Base-by-base conservation (phyloP, 805 yeast genomes). In the Candida orba region DNA sequence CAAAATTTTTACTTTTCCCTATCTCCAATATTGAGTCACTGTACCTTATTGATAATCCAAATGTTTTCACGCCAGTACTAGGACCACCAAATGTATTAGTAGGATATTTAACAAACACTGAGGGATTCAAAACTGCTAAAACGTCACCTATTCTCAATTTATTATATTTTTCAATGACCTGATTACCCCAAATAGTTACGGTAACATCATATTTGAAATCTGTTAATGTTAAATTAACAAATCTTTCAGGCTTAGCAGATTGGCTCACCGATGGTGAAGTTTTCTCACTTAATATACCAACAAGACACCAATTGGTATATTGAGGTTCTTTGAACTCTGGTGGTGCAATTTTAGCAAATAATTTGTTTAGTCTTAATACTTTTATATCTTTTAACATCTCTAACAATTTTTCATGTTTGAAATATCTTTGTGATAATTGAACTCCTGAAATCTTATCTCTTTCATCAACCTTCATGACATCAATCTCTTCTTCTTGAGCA, bases 81-180 rank as follows among this genome's bases (percentile, higher is more conserved):
- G 29, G 14, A 20, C 40, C 42, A 23, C 39, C 37, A 10, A 31
- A 36, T 4, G 13, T 22, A 8, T 41, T 43, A 10, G 34, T 33
- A 4, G 35, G 32, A 18, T 49, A 47, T 41, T 59, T 60, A 8
- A 50, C 45, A 52, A 67, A 75, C 7, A 88, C 66, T 1, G 65
- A 66, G 0, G 99, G 97, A 55, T 90, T 91, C 41, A 90, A 60
- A 1, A 91, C 57, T 0, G 83, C 84, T 10, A 90, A 62, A 0
- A 90, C 62, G 47, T 84, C 88, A 0, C 98, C 97, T 1, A 78
- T 69, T 41, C 78, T 67, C 3, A 89, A 54, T 49, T 84, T 87
- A 79, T 86, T 86, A 60, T 78, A 84, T 55, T 75, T 76, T 20
- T 77, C 75, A 48, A 81, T 81, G 5, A 88, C 84, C 15, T 70